Evolutionary conservation across 116 monocot genomes (phyloP).

Genomic region (Dioscorea cayenensis): DNA sequence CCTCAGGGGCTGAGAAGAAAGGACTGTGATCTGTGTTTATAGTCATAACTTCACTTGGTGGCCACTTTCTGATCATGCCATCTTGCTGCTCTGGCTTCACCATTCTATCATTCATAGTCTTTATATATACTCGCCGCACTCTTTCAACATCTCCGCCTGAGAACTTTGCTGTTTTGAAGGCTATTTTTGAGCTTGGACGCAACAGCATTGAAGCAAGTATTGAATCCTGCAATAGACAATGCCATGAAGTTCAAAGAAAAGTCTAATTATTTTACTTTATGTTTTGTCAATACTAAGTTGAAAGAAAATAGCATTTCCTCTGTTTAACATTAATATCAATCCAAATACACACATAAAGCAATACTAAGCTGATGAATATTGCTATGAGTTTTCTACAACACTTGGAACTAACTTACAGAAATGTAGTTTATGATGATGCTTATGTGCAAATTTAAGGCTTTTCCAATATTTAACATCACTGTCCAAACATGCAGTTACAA

Average conservation of each 20-base stretch:
- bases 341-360: too few species aligned
- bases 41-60: slow-evolving; percentile 30
- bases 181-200: slow-evolving; percentile 23
- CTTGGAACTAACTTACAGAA: too few species aligned
- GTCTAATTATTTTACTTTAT: background rate
- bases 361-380: too few species aligned
- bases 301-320: too few species aligned
- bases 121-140: slow-evolving; percentile 37
- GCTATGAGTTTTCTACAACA: too few species aligned
- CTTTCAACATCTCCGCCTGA: slow-evolving; percentile 6
- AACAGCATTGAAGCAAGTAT: slow-evolving; percentile 55
- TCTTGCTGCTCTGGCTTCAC: slow-evolving; percentile 45
- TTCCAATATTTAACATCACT: too few species aligned
- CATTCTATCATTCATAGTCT: slow-evolving; percentile 29
- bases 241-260: background rate
- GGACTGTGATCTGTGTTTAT: slow-evolving; percentile 59
- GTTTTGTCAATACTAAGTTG: background rate
- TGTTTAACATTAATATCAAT: too few species aligned
- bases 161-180: slow-evolving; percentile 17
- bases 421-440: too few species aligned
- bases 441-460: too few species aligned
- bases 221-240: slow-evolving; percentile 19
- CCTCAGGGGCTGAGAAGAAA: slow-evolving; percentile 45
- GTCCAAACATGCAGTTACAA: too few species aligned
- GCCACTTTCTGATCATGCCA: slow-evolving; percentile 50